phyloP scores from a whole-genome alignment of 2,329 filamentous ascomycete genomes.

The Zymoseptoria ardabiliae region DNA sequence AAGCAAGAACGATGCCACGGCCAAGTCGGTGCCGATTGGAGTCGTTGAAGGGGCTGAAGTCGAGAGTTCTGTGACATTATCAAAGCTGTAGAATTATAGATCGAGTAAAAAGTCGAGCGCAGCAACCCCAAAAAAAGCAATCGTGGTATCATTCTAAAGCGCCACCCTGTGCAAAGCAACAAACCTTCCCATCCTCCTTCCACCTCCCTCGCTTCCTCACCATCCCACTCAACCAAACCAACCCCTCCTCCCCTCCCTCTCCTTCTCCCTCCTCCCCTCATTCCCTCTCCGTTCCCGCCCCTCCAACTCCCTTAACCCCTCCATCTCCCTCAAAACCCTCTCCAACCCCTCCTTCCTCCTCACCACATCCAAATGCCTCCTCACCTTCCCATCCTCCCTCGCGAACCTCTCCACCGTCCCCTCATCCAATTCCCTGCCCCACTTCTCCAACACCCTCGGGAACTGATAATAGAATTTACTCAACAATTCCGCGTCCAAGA shows the following conservation, averaged over 20 bases:
- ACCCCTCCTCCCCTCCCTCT: slow-evolving; percentile 25
- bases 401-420: slow-evolving; percentile 85
- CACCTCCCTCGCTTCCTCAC: not conserved
- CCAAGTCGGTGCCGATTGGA: not conserved
- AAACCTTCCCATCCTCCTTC: too few species aligned
- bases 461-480: slow-evolving; percentile 97
- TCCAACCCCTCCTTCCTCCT: slow-evolving; percentile 86
- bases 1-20: not conserved
- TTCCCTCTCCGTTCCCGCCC: slow-evolving; percentile 56
- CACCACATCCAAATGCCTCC: slow-evolving; percentile 84
- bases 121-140: not conserved
- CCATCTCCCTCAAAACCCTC: slow-evolving; percentile 91
- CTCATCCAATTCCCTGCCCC: slow-evolving; percentile 62
- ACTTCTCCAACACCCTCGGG: slow-evolving; percentile 79
- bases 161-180: not conserved
- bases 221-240: not conserved
- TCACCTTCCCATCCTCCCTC: slow-evolving; percentile 84
- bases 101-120: not conserved
- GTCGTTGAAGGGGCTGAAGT: not conserved
- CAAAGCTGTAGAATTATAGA: not conserved
- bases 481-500: slow-evolving; percentile 92
- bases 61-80: not conserved
- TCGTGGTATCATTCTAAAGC: slow-evolving; percentile 14
- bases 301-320: slow-evolving; percentile 77
- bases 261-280: slow-evolving; percentile 21